Evolutionary conservation across 164 flowering plant species (phyloP), one percentile per base, ranked within the genome.

Genomic region (Sextonia rubra): DNA sequence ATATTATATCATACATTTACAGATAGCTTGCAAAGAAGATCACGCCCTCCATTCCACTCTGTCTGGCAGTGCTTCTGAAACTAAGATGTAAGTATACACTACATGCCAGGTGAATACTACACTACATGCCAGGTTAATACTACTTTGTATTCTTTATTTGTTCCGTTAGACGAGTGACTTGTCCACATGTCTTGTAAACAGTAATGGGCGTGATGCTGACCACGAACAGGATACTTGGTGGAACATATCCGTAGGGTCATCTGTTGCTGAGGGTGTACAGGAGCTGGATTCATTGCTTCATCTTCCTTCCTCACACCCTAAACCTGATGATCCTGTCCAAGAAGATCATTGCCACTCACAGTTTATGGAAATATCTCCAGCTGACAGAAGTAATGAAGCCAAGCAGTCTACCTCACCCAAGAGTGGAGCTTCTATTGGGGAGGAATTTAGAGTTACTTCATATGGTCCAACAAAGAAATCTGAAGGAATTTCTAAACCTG

Each of bases 241-340:
- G 44, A 5, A 37, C 44, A 37, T 9, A 37, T 37, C 44, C 2
- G 0, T 37, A 1, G 2, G 44, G 9, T 37, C 44, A 37, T 37
- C 44, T 37, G 44, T 37, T 37, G 44, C 8, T 37, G 44, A 37
- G 44, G 44, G 44, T 37, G 44, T 37, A 37, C 44, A 37, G 11
- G 44, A 37, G 44, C 44, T 37, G 44, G 44, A 37, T 37, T 37
- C 44, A 9, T 9, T 37, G 44, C 11, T 37, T 15, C 32, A 47
- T 73, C 70, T 67, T 63, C 56, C 69, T 69, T 69, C 69, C 30
- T 26, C 23, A 37, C 73, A 64, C 11, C 61, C 71, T 60, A 60
- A 68, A 22, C 25, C 24, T 62, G 26, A 15, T 48, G 49, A 60
- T 22, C 48, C 63, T 9, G 27, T 52, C 62, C 74, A 44, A 37